Base-by-base conservation (phyloP, 441 rosid genomes). In the Arabidopsis hybrid region DNA sequence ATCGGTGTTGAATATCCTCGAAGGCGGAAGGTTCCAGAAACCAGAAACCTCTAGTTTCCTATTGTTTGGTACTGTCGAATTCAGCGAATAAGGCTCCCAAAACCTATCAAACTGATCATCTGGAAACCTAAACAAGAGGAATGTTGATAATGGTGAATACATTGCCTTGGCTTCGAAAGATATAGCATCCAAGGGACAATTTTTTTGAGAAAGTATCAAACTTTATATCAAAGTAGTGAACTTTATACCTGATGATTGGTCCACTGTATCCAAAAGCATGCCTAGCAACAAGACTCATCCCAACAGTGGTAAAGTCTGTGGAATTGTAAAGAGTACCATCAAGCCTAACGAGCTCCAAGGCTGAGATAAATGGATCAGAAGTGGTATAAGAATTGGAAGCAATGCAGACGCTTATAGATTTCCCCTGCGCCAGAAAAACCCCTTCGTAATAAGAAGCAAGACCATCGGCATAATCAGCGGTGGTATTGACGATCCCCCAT, bases 11-110 rank as follows among this genome's bases (percentile, higher is more conserved):
- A 92, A 92, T 73, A 89, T 82, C 83, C 83, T 91, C 21, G 71
- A 50, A 16, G 97, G 94, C 4, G 97, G 99, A 4, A 83, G 83
- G 78, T 95, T 95, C 99, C 99, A 95, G 71, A 95, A 87, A 69
- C 97, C 96, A 13, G 89, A 83, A 78, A 88, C 84, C 13, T 87
- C 79, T 5, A 85, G 59, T 34, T 79, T 85, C 32, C 68, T 82
- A 71, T 85, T 88, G 79, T 78, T 79, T 1, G 96, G 77, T 47
- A 45, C 38, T 3, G 79, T 71, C 21, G 75, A 40, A 12, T 60
- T 70, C 26, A 67, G 75, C 12, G 78, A 85, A 45, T 79, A 85
- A 29, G 93, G 91, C 83, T 82, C 92, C 99, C 99, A 95, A 50
- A 78, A 73, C 69, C 99, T 86, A 79, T 89, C 90, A 66, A 84